Percentiles rank a stretch among this genome's conserved stretches.
phyloP scores from a whole-genome alignment of 257 asterid species.

The Solanum raphanifolium region DNA sequence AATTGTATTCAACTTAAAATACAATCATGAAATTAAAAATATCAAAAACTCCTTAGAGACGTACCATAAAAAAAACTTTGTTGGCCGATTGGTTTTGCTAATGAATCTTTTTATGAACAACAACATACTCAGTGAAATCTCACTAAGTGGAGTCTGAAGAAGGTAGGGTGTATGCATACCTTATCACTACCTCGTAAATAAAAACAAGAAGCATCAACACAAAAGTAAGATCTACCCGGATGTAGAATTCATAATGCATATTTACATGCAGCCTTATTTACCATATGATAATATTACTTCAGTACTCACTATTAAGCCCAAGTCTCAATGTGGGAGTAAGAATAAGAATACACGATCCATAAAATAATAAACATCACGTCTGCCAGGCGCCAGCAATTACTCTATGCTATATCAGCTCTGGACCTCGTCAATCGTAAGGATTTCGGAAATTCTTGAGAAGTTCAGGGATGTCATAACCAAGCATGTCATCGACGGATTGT shows the following conservation, averaged over 20 bases:
- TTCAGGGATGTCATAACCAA: conserved; percentile 83
- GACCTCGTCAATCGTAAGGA: conserved; percentile 51
- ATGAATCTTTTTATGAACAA: background rate
- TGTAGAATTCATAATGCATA: background rate
- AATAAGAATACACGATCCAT: background rate
- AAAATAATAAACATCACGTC: background rate
- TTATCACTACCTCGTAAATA: background rate
- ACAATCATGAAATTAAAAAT: background rate
- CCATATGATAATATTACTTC: background rate
- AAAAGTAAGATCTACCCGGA: background rate
- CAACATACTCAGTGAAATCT: background rate
- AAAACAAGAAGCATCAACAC: background rate
- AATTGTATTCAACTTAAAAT: background rate
- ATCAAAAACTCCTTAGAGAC: too few species aligned
- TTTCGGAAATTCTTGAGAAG: conserved; percentile 83
- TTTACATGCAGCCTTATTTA: background rate
- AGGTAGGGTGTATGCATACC: background rate
- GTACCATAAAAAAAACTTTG: rapidly evolving
- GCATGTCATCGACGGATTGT: conserved; percentile 86
- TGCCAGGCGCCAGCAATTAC: background rate
- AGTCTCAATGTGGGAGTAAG: background rate
- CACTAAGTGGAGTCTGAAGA: background rate
- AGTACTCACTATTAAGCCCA: background rate
- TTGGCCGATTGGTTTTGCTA: background rate
- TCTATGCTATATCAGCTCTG: background rate